Base-by-base conservation (phyloP, 176 grass and related monocot genomes). In the Cenchrus americanus region DNA sequence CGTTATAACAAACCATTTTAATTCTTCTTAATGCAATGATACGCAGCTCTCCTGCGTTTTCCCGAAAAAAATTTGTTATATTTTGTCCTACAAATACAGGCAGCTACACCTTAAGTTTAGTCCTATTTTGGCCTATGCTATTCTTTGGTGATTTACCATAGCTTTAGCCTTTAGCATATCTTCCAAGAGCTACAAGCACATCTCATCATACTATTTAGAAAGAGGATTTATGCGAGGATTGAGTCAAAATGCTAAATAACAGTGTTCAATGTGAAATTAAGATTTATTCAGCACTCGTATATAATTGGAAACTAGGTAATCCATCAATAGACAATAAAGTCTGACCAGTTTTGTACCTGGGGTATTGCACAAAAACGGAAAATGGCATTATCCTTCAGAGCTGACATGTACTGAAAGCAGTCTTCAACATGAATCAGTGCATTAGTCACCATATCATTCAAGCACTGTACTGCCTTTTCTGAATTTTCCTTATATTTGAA, bases 391-490 rank as follows among this genome's bases (percentile, higher is more conserved):
- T 94, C 89, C 77, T 95, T 98, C 69, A 98, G 87, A 7, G 80
- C 66, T 70, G 93, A 80, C 91, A 98, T 95, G 87, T 98, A 98
- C 49, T 85, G 30, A 71, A 98, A 85, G 81, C 93, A 98, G 44
- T 94, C 91, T 85, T 92, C 85, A 12, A 82, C 91, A 81, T 98
- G 96, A 80, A 71, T 76, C 63, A 98, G 80, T 89, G 96, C 93
- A 87, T 98, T 87, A 55, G 93, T 95, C 66, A 98, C 93, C 89
- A 98, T 67, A 84, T 98, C 91, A 85, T 98, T 98, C 74, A 98
- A 94, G 83, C 96, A 98, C 37, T 92, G 93, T 60, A 98, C 96
- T 27, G 96, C 89, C 49, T 87, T 95, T 62, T 83, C 74, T 24
- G 90, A 95, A 86, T 98, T 98, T 73, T 95, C 51, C 86, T 88